Conservation (phyloP, 164 flowering plant genomes). For the Houttuynia cordata region DNA sequence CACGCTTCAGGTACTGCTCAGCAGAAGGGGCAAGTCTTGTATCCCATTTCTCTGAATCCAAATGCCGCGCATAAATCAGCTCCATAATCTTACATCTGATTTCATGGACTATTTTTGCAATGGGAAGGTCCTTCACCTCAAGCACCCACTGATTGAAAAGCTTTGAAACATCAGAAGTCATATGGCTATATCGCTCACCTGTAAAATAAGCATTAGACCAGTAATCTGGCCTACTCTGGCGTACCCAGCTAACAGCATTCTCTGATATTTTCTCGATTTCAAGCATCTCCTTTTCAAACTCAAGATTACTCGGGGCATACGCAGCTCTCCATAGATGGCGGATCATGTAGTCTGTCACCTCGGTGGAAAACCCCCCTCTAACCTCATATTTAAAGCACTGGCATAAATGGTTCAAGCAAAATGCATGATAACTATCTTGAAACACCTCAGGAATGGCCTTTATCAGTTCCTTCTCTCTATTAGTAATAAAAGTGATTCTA, state of each 20-base stretch:
- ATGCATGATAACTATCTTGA: constrained; percentile 37
- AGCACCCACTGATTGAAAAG: constrained; percentile 22
- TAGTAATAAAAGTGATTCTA: constrained; percentile 46
- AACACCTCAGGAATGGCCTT: constrained; percentile 34
- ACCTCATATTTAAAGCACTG: constrained; percentile 39
- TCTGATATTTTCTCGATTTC: constrained; percentile 50
- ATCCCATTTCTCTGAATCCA: constrained; percentile 20
- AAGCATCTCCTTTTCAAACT: constrained; percentile 41
- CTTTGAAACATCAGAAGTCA: constrained; percentile 65
- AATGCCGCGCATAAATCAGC: constrained; percentile 5
- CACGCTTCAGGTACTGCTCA: constrained; percentile 37
- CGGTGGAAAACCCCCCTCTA: constrained; percentile 52
- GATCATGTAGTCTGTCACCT: constrained; percentile 55
- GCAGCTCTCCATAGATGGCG: constrained; percentile 59
- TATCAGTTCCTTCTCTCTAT: constrained; percentile 37
- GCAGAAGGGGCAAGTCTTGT: constrained; percentile 37
- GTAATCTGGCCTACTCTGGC: constrained; percentile 44
- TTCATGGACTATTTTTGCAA: constrained; percentile 3
- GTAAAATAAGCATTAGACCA: constrained; percentile 79
- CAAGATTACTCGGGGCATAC: constrained; percentile 37
- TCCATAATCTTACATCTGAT: constrained; percentile 8
- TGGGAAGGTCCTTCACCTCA: constrained; percentile 1
- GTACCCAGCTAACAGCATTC: constrained; percentile 62
- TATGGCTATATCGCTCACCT: constrained; percentile 65
- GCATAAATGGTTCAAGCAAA: constrained; percentile 33